Conservation (phyloP, 148 eudicot genomes). For the Selenicereus undatus region DNA sequence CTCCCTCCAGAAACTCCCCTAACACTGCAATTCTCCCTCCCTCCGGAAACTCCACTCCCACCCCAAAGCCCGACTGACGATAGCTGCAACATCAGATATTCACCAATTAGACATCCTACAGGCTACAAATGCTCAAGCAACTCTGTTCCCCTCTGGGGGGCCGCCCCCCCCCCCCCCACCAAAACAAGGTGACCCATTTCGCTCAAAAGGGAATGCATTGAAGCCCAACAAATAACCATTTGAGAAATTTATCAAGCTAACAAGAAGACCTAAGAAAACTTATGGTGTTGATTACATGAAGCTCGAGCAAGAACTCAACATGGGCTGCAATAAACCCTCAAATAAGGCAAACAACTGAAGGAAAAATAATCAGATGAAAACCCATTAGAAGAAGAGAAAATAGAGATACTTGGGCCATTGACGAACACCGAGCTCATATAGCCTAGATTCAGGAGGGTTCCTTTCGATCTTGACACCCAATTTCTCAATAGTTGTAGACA, state of each 20-base stretch:
- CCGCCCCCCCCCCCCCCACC: not conserved
- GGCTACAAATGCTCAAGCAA: not conserved
- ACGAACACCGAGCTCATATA: conserved; percentile 54
- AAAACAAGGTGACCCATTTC: not conserved
- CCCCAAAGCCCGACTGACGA: not conserved
- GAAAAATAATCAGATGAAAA: not conserved
- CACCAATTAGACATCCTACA: not conserved
- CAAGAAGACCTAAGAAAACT: not conserved
- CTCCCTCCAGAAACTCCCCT: too few relatives aligned
- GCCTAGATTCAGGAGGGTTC: conserved; percentile 55
- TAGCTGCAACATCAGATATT: not conserved
- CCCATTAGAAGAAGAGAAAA: conserved; percentile 10
- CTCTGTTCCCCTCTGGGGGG: not conserved
- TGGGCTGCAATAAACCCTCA: not conserved
- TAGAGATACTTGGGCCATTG: conserved; percentile 53
- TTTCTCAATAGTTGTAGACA: conserved; percentile 46
- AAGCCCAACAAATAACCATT: not conserved
- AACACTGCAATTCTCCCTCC: too few relatives aligned
- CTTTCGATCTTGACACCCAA: conserved; percentile 48
- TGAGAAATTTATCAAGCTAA: not conserved
- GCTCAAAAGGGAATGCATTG: not conserved
- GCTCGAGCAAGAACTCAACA: not conserved
- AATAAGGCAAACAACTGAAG: not conserved
- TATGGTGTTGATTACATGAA: not conserved
- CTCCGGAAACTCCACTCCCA: too few relatives aligned